Evolutionary conservation across 371 early-diverging fungal species (phyloP), one percentile per base, ranked within the genome.

Genomic region (Mortierella sp.): DNA sequence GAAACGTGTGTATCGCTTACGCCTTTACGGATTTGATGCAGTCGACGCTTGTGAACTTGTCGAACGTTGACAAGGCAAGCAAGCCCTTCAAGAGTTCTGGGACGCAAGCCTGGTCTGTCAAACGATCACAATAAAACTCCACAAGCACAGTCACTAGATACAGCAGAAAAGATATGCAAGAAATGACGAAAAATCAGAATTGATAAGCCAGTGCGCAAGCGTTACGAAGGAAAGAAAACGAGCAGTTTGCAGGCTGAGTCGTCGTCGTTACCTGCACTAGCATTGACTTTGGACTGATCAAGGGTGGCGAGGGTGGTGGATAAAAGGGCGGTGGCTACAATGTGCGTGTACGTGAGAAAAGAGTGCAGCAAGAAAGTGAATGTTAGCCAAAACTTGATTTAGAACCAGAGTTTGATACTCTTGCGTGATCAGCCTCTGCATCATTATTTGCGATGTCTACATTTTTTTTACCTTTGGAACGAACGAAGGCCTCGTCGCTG

Each of bases 401-500:
- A 18, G 41, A 56, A 3, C 74, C 27, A 46, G 65, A 65, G 4
- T 18, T 38, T 18, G 32, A 38, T 21, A 65, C 38, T 38, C 65
- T 65, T 35, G 65, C 41, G 65, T 65, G 38, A 65, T 65, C 65
- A 21, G 71, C 46, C 60, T 60, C 14, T 44, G 5, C 24, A 24
- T 38, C 16, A 3, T 6, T 51, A 18, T 51, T 44, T 71, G 27
- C 24, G 11, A 6, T 73, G 21, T 46, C 16, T 51, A 14, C 18
- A 14, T 24, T 18, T 60, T 49, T 21, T 51, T 51, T 89, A 92
- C 98, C 99, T 91, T 95, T 95, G 43, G 97, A 95, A 71, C 99
- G 94, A 38, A 93, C 89, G 79, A 92, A 93, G 41, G 96, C 94
- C 73, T 97, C 98, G 14, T 95, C 94, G 85, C 92, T 94, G 3